Evolutionary conservation across 257 asterid genomes (phyloP), one percentile per base, ranked within the genome.

Genomic region (Fraxinus cuspidata): DNA sequence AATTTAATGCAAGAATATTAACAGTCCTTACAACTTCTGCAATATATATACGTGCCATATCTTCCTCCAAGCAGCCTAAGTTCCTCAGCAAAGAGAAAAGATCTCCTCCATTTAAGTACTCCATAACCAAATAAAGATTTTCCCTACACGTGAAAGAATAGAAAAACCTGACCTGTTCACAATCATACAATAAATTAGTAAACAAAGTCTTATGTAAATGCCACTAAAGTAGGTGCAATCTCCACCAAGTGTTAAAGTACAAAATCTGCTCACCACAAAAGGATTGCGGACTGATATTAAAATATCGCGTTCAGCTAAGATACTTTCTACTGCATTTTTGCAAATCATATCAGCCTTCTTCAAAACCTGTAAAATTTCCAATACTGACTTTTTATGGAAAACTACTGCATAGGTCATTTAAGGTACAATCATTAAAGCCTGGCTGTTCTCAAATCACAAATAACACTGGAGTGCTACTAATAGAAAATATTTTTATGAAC

Each of bases 61-160:
- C 96, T 86, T 96, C 99, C 80, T 92, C 99, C 85, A 96, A 89
- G 89, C 99, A 96, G 74, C 99, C 99, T 58, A 96, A 84, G 86
- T 88, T 90, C 86, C 82, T 93, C 75, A 96, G 87, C 84, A 96
- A 82, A 76, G 98, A 96, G 83, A 89, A 96, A 73, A 96, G 94
- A 81, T 96, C 99, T 82, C 99, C 99, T 78, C 99, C 99, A 80
- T 96, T 96, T 83, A 96, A 86, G 83, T 96, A 96, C 87, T 96
- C 99, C 99, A 96, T 96, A 51, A 96, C 99, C 83, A 96, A 83
- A 84, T 96, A 96, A 79, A 96, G 98, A 88, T 96, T 96, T 77
- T 96, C 99, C 94, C 98, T 88, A 87, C 99, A 93, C 56, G 99
- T 96, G 93, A 96, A 96, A 85, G 99, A 96, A 89, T 96, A 96